These are phyloP conservation scores for Pseudocercospora vitis DNA, from an alignment of 2,329 filamentous ascomycete genomes.

Conservation along the genomic window DNA sequence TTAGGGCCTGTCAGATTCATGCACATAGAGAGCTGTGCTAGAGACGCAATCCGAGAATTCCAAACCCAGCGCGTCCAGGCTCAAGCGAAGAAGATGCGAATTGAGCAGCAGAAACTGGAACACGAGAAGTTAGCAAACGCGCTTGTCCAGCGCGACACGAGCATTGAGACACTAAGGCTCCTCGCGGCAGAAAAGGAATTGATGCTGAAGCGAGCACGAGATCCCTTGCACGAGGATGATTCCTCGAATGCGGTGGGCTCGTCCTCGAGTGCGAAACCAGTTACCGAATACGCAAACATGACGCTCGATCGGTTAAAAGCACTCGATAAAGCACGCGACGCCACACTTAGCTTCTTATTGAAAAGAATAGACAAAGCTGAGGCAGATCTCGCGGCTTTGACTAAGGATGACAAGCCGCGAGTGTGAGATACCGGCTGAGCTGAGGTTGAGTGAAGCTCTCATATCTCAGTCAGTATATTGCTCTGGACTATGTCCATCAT, in stretches of 20 bases:
- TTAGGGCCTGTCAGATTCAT: conserved; percentile 55
- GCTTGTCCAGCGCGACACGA: conserved; percentile 50
- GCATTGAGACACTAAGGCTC: conserved; percentile 48
- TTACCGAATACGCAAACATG: conserved; percentile 46
- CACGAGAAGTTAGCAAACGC: conserved; percentile 43
- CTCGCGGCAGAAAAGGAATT: conserved; percentile 49
- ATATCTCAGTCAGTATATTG: too few species aligned
- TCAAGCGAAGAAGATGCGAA: conserved; percentile 35
- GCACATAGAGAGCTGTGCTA: conserved; percentile 53
- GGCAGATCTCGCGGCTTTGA: conserved; percentile 24
- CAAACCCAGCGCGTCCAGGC: conserved; percentile 35
- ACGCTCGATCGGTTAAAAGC: conserved; percentile 42
- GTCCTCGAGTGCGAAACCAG: conserved; percentile 7
- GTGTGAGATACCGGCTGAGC: too few species aligned
- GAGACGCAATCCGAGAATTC: conserved; percentile 49
- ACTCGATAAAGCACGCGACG: conserved; percentile 54
- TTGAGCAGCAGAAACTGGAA: conserved; percentile 36
- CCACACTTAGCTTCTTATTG: conserved; percentile 53
- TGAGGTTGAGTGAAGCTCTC: too few species aligned
- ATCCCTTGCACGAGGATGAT: conserved; percentile 8
- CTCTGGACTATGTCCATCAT: too few species aligned
- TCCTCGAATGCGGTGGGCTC: conserved; percentile 1
- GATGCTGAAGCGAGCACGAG: conserved; percentile 33
- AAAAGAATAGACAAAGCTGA: conserved; percentile 56
- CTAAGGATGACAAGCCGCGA: not conserved